A percentile compares a stretch with the other conserved stretches of the same genome.
Conservation (phyloP, 148 eudicot genomes). For the Linanthus parryae region DNA sequence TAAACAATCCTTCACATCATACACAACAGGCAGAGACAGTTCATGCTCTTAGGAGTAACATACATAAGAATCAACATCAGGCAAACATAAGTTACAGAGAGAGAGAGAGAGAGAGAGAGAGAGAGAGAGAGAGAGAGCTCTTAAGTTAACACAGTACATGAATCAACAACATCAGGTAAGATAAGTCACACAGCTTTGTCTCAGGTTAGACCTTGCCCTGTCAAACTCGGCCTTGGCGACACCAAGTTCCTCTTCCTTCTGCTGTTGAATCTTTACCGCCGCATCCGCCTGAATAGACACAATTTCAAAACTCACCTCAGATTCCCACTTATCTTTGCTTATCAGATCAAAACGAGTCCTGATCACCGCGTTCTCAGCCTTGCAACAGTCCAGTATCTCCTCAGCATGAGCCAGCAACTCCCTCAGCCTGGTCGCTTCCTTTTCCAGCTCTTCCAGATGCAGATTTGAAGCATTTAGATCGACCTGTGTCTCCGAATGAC, state of each 20-base stretch:
- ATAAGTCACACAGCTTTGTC: not conserved
- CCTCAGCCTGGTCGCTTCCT: conserved; percentile 8
- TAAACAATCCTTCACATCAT: no score
- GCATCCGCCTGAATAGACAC: conserved; percentile 6
- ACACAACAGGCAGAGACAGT: no score
- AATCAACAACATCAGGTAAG: not conserved
- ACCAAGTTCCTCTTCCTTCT: conserved; percentile 2
- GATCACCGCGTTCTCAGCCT: conserved; percentile 7
- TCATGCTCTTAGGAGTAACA: not conserved
- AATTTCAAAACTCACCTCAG: not conserved
- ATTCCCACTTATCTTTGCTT: not conserved
- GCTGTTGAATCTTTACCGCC: not conserved
- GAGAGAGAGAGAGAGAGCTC: not conserved
- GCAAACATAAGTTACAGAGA: not conserved
- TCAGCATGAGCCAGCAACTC: conserved; percentile 10
- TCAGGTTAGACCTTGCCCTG: conserved; percentile 10
- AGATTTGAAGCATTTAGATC: not conserved
- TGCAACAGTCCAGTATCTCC: conserved; percentile 4
- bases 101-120: not conserved
- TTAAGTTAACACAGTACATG: not conserved
- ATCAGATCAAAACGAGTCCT: not conserved
- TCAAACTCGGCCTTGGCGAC: conserved; percentile 19
- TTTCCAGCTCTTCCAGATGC: not conserved
- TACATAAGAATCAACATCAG: not conserved
- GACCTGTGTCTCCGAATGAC: conserved; percentile 2